Conservation (phyloP, 768 basidiomycete species). For the Dendrothele bispora region DNA sequence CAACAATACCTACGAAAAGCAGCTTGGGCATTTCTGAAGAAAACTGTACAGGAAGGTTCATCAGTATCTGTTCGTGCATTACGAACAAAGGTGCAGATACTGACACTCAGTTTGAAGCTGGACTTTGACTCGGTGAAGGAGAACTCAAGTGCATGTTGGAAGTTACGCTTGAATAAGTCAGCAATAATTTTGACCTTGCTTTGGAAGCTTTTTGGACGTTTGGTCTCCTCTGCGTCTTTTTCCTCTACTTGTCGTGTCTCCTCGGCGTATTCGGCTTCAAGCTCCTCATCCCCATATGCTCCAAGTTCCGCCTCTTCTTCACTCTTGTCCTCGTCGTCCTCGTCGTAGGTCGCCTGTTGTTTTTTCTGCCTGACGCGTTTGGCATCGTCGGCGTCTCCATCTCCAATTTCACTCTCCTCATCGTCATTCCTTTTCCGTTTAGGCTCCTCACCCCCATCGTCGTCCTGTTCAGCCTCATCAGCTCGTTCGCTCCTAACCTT, state of each 20-base stretch:
- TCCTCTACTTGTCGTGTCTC: slow-evolving; percentile 34
- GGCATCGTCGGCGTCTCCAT: slow-evolving; percentile 78
- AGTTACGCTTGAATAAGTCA: slow-evolving; percentile 52
- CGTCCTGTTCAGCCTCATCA: slow-evolving; percentile 59
- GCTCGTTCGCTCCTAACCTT: slow-evolving; percentile 43
- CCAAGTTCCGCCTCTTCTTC: slow-evolving; percentile 44
- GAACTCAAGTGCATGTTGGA: slow-evolving; percentile 73
- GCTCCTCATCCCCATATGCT: slow-evolving; percentile 52
- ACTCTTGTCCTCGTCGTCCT: slow-evolving; percentile 61
- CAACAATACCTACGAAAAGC: slow-evolving; percentile 90
- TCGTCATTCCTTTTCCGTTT: slow-evolving; percentile 51
- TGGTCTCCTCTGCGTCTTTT: slow-evolving; percentile 23
- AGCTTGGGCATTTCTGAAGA: slow-evolving; percentile 87
- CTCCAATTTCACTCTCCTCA: slow-evolving; percentile 74
- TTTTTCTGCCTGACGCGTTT: slow-evolving; percentile 72
- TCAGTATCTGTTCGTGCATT: background rate
- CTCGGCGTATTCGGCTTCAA: slow-evolving; percentile 62
- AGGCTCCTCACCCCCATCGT: slow-evolving; percentile 37
- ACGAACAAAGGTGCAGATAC: slow-evolving; percentile 22
- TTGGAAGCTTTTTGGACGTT: slow-evolving; percentile 30
- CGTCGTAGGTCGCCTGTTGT: slow-evolving; percentile 77
- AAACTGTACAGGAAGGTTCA: slow-evolving; percentile 55
- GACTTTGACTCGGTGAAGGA: slow-evolving; percentile 65
- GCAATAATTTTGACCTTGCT: slow-evolving; percentile 44
- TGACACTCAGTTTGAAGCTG: slow-evolving; percentile 82